Evolutionary conservation across 352 stramenopile species (phyloP).

Genomic region (Blastocystis sp.): DNA sequence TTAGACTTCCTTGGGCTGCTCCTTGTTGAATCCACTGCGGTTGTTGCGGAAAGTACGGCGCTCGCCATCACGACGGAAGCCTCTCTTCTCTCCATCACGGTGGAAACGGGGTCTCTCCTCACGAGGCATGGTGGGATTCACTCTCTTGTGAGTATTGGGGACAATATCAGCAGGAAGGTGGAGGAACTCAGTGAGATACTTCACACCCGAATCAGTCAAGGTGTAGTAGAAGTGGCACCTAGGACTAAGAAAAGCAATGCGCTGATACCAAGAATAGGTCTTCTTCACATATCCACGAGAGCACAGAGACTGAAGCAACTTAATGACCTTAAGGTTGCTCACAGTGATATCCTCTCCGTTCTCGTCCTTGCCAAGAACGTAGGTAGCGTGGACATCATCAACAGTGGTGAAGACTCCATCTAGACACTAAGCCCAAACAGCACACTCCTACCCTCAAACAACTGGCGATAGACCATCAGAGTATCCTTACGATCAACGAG

Average conservation of each 20-base stretch:
- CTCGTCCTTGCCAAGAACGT: slow-evolving; percentile 68
- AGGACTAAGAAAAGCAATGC: background rate
- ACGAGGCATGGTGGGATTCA: slow-evolving; percentile 65
- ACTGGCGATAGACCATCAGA: slow-evolving; percentile 38
- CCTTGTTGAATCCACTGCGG: slow-evolving; percentile 12
- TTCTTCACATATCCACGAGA: slow-evolving; percentile 91
- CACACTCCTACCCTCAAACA: slow-evolving; percentile 56
- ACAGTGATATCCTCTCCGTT: slow-evolving; percentile 91
- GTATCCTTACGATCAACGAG: slow-evolving; percentile 59
- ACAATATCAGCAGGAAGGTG: slow-evolving; percentile 96
- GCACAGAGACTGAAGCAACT: slow-evolving; percentile 95
- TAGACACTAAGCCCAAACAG: too few species aligned
- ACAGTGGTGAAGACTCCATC: slow-evolving; percentile 22
- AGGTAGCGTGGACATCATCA: slow-evolving; percentile 23
- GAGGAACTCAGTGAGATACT: slow-evolving; percentile 96
- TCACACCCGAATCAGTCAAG: slow-evolving; percentile 95
- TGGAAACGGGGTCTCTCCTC: slow-evolving; percentile 24
- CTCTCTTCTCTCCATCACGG: background rate
- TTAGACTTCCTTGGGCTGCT: background rate
- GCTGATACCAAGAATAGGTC: slow-evolving; percentile 97
- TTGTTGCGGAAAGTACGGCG: slow-evolving; percentile 4
- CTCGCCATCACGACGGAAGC: background rate
- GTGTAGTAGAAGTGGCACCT: slow-evolving; percentile 92
- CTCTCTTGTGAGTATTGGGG: slow-evolving; percentile 94
- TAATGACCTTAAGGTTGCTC: slow-evolving; percentile 94